Evolutionary conservation across 2,329 filamentous ascomycete species (phyloP).

Genomic region (Alternaria incomplexa): DNA sequence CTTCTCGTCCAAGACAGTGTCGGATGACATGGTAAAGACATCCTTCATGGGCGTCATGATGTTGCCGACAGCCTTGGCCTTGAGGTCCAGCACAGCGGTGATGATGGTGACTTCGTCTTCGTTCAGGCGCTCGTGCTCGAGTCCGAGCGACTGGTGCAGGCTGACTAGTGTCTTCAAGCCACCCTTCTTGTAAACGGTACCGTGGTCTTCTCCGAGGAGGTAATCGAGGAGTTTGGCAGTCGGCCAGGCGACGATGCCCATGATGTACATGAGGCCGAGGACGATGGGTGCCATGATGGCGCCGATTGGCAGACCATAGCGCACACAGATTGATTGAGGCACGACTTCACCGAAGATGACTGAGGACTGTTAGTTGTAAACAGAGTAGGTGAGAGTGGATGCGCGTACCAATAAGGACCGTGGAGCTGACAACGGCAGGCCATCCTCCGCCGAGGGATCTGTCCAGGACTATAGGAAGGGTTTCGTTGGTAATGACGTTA

Average conservation of each 20-base stretch:
- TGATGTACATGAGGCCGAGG: slow-evolving; percentile 86
- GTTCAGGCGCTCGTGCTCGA: slow-evolving; percentile 84
- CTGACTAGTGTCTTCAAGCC: slow-evolving; percentile 96
- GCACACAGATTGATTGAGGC: slow-evolving; percentile 94
- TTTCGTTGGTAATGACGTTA: slow-evolving; percentile 98
- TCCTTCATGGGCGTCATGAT: slow-evolving; percentile 99
- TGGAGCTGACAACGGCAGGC: slow-evolving; percentile 92
- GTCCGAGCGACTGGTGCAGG: slow-evolving; percentile 88
- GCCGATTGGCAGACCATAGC: slow-evolving; percentile 93
- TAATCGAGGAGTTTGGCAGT: slow-evolving; percentile 94
- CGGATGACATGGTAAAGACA: slow-evolving; percentile 95
- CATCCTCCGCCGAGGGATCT: slow-evolving; percentile 92
- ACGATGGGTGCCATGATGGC: slow-evolving; percentile 92
- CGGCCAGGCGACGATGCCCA: slow-evolving; percentile 89
- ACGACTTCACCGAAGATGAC: slow-evolving; percentile 98
- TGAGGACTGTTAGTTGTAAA: slow-evolving; percentile 46
- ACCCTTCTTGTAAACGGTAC: slow-evolving; percentile 97
- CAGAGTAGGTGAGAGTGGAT: not conserved
- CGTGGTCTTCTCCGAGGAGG: slow-evolving; percentile 91
- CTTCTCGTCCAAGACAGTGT: slow-evolving; percentile 87
- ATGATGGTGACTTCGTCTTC: slow-evolving; percentile 99
- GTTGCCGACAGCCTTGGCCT: slow-evolving; percentile 90
- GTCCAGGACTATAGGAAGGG: slow-evolving; percentile 87
- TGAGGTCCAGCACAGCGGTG: slow-evolving; percentile 92
- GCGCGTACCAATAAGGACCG: slow-evolving; percentile 82